Conservation (phyloP, 148 eudicot species). For the Talinum fruticosum region DNA sequence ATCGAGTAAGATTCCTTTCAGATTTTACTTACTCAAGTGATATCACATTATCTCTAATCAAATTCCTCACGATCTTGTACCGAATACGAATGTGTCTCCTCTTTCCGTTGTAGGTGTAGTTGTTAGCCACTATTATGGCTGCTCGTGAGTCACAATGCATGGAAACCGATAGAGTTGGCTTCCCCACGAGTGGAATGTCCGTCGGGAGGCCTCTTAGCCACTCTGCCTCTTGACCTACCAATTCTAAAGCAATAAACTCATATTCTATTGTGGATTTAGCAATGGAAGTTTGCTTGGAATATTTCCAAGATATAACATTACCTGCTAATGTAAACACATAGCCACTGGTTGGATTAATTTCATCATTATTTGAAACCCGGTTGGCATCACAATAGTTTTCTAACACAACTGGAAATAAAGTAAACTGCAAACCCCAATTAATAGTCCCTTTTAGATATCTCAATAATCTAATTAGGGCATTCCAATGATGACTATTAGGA, state of each 20-base stretch:
- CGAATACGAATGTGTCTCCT: background rate
- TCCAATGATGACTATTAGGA: too few relatives aligned
- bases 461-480: too few relatives aligned
- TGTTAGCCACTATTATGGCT: background rate
- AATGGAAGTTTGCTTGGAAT: too few relatives aligned
- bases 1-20: background rate
- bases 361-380: too few relatives aligned
- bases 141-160: background rate
- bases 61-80: background rate
- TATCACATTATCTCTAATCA: background rate
- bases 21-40: background rate
- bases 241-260: background rate
- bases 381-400: too few relatives aligned
- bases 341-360: too few relatives aligned
- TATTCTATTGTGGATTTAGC: too few relatives aligned
- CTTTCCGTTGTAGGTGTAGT: background rate
- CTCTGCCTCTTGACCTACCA: background rate
- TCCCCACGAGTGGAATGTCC: background rate
- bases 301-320: too few relatives aligned
- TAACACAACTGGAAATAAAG: too few relatives aligned
- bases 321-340: too few relatives aligned
- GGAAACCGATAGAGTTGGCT: background rate
- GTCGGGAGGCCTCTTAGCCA: background rate
- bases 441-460: too few relatives aligned
- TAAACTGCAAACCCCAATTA: too few relatives aligned